phyloP scores from a whole-genome alignment of 495 filamentous ascomycete species.

The Penicillium tannophilum region DNA sequence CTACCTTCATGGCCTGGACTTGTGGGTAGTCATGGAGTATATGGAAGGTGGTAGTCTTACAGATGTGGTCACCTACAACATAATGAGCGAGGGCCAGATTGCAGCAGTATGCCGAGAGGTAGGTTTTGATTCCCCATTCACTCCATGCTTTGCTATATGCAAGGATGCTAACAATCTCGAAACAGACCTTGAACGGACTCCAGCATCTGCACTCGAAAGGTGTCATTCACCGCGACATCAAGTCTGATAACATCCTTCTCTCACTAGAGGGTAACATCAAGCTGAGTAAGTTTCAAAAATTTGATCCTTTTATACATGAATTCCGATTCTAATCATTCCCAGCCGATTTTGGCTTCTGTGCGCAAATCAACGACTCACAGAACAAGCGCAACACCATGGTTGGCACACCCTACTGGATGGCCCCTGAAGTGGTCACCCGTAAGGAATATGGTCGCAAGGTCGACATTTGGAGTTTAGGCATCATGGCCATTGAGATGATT shows the following conservation, averaged over 20 bases:
- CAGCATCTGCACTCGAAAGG: constrained; percentile 97
- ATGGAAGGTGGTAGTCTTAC: constrained; percentile 99
- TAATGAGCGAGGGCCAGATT: constrained; percentile 97
- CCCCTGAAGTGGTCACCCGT: constrained; percentile 92
- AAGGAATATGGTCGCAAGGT: constrained; percentile 99
- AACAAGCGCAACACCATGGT: constrained; percentile 99
- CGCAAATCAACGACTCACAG: constrained; percentile 95
- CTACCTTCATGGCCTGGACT: constrained; percentile 81
- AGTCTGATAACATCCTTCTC: constrained; percentile 95
- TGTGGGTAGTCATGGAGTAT: constrained; percentile 99
- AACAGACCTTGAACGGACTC: constrained; percentile 78
- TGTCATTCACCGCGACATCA: constrained; percentile 98
- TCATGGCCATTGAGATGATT: constrained; percentile 99
- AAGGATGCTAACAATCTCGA: constrained; percentile 13
- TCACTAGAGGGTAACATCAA: constrained; percentile 98
- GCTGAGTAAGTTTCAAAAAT: constrained; percentile 68
- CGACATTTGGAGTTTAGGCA: constrained; percentile 97
- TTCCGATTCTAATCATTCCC: constrained; percentile 31
- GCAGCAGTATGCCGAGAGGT: constrained; percentile 92
- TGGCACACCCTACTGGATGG: constrained; percentile 99
- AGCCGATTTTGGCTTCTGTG: constrained; percentile 99
- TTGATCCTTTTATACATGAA: constrained; percentile 8
- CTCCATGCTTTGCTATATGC: neutral
- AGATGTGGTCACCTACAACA: constrained; percentile 98
- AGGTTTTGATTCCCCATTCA: constrained; percentile 21